A percentile compares a stretch with the other conserved stretches of the same genome.
These are phyloP conservation scores for Neostapfia colusana DNA, from an alignment of 176 grass and related monocot species.

Conservation along the genomic window DNA sequence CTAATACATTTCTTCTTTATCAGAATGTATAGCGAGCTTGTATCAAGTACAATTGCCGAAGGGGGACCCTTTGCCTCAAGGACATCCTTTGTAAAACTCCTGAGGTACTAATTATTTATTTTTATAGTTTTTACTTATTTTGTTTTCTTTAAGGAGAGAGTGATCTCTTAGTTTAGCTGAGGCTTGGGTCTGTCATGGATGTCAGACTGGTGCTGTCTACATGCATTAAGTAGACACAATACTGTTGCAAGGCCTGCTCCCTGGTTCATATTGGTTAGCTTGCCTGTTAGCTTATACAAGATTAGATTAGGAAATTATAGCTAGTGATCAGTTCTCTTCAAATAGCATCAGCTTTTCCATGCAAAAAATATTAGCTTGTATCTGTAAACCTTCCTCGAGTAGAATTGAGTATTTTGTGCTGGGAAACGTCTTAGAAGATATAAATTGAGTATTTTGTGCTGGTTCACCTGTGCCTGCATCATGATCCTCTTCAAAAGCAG, in stretches of 20 bases:
- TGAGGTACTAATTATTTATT: constrained; percentile 54
- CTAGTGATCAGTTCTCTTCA: background rate
- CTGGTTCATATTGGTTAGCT: background rate
- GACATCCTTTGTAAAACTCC: constrained; percentile 96
- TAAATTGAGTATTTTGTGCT: too few relatives aligned
- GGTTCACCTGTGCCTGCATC: too few relatives aligned
- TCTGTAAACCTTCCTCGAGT: too few relatives aligned
- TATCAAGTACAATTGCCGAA: constrained; percentile 95
- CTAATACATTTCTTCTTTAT: constrained; percentile 8
- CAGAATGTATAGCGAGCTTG: constrained; percentile 99
- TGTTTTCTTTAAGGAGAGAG: background rate
- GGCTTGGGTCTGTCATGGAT: background rate
- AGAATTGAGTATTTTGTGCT: too few relatives aligned
- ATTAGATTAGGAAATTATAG: background rate
- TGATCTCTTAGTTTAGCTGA: background rate
- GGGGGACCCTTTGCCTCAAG: constrained; percentile 95
- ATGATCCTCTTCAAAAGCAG: too few relatives aligned
- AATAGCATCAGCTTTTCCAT: too few relatives aligned
- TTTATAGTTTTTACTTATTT: background rate
- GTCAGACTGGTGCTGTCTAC: background rate
- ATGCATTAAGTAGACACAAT: background rate
- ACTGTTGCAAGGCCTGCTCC: background rate
- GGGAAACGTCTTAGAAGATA: too few relatives aligned
- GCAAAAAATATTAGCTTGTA: too few relatives aligned
- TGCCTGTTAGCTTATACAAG: background rate